Base-by-base conservation (phyloP, 192 early-diverging fungal genomes). In the Entomortierella beljakovae region DNA sequence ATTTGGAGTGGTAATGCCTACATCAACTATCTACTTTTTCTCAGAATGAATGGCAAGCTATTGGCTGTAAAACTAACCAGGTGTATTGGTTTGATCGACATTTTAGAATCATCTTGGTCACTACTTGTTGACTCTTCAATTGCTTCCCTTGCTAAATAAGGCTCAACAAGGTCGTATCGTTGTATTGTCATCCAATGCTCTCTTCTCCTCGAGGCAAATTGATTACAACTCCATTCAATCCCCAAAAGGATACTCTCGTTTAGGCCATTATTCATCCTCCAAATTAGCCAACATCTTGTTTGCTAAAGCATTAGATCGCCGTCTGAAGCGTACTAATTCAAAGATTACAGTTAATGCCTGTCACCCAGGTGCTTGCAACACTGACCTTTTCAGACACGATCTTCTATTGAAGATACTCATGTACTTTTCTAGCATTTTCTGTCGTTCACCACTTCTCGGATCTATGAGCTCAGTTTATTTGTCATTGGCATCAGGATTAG, bases 221-320 rank as follows among this genome's bases (percentile, higher is more conserved):
- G 77, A 84, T 48, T 85, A 85, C 35, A 57, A 80, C 23, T 62
- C 67, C 0, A 70, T 88, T 7, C 86, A 84, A 25, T 82, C 84
- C 35, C 64, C 82, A 4, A 73, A 80, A 67, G 73, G 82, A 0
- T 90, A 86, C 57, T 80, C 79, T 29, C 83, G 84, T 37, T 67
- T 87, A 11, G 79, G 80, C 23, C 87, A 88, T 58, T 90, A 90
- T 64, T 81, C 84, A 10, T 83, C 84, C 20, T 85, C 85, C 52
- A 90, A 90, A 52, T 81, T 90, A 9, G 84, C 86, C 23, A 82
- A 88, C 51, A 25, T 90, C 23, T 49, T 86, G 31, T 88, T 85
- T 49, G 68, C 83, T 35, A 73, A 80, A 29, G 85, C 81, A 0
- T 71, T 90, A 56, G 80, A 82, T 23, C 70, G 84, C 25, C 81